Percentiles rank a stretch among this genome's conserved stretches.
phyloP scores from a whole-genome alignment of 225 moss, liverwort and hornwort genomes.

The Antitrichia curtipendula region DNA sequence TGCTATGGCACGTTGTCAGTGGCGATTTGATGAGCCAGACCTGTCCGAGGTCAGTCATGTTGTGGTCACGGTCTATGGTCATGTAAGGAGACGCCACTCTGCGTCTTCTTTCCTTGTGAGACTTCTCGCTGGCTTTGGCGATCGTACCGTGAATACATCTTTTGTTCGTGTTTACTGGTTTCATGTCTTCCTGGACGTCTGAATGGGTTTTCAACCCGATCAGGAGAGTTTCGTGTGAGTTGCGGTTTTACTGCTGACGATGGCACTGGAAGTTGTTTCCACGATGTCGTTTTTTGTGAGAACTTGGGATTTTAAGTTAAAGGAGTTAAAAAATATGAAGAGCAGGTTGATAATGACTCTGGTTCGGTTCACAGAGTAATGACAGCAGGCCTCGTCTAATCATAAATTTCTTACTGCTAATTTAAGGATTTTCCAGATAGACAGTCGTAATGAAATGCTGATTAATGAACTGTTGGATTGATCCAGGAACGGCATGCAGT shows the following conservation, averaged over 20 bases:
- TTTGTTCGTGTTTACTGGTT: not conserved
- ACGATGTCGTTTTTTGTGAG: not conserved
- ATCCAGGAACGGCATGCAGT: slow-evolving; percentile 98
- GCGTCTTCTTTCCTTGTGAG: not conserved
- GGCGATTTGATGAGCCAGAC: not conserved
- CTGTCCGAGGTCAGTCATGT: slow-evolving; percentile 5
- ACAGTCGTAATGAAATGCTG: slow-evolving; percentile 20
- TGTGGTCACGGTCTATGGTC: slow-evolving; percentile 4
- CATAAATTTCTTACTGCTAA: not conserved
- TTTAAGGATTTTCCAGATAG: not conserved
- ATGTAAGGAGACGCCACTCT: not conserved
- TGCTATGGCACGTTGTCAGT: not conserved
- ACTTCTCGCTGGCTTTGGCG: not conserved
- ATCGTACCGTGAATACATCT: not conserved
- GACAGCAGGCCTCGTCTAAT: not conserved
- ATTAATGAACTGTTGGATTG: slow-evolving; percentile 35
- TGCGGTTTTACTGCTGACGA: not conserved
- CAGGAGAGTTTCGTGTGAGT: not conserved
- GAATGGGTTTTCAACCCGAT: not conserved
- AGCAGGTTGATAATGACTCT: not conserved
- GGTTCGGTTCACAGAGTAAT: not conserved
- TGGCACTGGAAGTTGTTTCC: not conserved
- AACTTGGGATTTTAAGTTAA: not conserved
- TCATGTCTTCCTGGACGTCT: not conserved
- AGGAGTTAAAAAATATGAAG: not conserved